These are phyloP conservation scores for Pseudognaphalium luteoalbum DNA, from an alignment of 129 eudicot genomes.

Conservation along the genomic window DNA sequence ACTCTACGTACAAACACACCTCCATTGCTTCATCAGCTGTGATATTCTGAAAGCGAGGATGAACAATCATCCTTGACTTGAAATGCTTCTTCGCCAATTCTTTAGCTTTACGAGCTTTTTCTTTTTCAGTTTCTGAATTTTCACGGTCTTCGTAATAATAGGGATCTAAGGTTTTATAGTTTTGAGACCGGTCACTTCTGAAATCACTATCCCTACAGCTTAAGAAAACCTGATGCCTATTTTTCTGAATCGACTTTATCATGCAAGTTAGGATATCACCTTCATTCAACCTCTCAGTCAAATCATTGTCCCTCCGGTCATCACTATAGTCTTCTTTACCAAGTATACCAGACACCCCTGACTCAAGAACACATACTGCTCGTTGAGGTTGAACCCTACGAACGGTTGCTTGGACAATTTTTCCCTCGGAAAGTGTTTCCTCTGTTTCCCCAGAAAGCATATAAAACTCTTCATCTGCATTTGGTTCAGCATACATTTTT, in stretches of 20 bases:
- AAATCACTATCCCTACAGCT: slow-evolving; percentile 76
- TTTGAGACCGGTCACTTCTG: slow-evolving; percentile 51
- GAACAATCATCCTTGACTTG: slow-evolving; percentile 89
- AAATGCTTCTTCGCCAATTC: slow-evolving; percentile 87
- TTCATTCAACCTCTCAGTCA: slow-evolving; percentile 78
- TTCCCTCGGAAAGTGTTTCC: slow-evolving; percentile 78
- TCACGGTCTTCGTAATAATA: slow-evolving; percentile 74
- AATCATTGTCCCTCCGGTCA: slow-evolving; percentile 72
- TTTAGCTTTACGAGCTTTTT: slow-evolving; percentile 71
- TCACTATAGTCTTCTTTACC: slow-evolving; percentile 75
- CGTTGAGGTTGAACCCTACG: slow-evolving; percentile 78
- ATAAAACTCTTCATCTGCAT: slow-evolving; percentile 64
- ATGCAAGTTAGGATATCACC: slow-evolving; percentile 82
- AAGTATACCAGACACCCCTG: slow-evolving; percentile 81
- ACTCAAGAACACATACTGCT: slow-evolving; percentile 70
- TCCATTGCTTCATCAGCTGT: slow-evolving; percentile 93
- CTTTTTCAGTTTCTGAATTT: slow-evolving; percentile 47
- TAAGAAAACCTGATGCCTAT: slow-evolving; percentile 57
- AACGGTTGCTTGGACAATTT: slow-evolving; percentile 80
- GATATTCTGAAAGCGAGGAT: slow-evolving; percentile 88
- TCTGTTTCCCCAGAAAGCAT: slow-evolving; percentile 92
- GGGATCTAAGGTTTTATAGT: slow-evolving; percentile 46
- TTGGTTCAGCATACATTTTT: slow-evolving; percentile 52
- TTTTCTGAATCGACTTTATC: slow-evolving; percentile 54
- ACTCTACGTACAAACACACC: slow-evolving; percentile 52